Evolutionary conservation across 2,329 filamentous ascomycete genomes (phyloP).

Genomic region (Huntiella moniliformis): DNA sequence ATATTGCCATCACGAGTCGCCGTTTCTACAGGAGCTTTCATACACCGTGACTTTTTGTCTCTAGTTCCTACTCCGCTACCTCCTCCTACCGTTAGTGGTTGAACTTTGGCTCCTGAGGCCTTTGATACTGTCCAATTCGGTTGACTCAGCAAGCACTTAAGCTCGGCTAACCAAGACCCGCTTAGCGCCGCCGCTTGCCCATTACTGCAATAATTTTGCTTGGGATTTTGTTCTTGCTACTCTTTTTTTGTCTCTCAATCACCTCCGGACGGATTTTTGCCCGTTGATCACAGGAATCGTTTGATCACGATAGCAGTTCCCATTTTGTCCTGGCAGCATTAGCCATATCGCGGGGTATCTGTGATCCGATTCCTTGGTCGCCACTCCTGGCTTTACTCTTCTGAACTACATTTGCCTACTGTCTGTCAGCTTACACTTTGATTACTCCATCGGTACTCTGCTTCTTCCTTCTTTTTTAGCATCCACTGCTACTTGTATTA

Average conservation of each 20-base stretch:
- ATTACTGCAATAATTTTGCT: background rate
- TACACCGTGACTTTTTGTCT: too few species aligned
- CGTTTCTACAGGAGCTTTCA: too few species aligned
- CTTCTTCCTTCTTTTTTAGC: too few species aligned
- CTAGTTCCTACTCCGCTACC: too few species aligned
- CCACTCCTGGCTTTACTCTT: background rate
- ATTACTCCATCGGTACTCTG: background rate
- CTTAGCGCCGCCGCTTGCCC: background rate
- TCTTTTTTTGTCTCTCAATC: background rate
- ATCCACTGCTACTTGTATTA: too few species aligned
- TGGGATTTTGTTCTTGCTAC: background rate
- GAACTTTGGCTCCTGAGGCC: too few species aligned
- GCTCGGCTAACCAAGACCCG: background rate
- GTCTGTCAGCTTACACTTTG: background rate
- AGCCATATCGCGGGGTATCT: background rate
- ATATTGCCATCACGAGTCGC: too few species aligned
- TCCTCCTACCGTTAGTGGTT: too few species aligned
- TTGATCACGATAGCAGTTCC: background rate
- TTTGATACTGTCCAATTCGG: too few species aligned
- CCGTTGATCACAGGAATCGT: too few species aligned
- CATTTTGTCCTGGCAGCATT: background rate
- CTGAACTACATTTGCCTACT: background rate
- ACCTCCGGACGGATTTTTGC: too few species aligned
- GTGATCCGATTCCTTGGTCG: background rate
- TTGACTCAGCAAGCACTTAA: too few species aligned